These are phyloP conservation scores for Rhizodiscina lignyota DNA, from an alignment of 495 filamentous ascomycete genomes.

Conservation along the genomic window DNA sequence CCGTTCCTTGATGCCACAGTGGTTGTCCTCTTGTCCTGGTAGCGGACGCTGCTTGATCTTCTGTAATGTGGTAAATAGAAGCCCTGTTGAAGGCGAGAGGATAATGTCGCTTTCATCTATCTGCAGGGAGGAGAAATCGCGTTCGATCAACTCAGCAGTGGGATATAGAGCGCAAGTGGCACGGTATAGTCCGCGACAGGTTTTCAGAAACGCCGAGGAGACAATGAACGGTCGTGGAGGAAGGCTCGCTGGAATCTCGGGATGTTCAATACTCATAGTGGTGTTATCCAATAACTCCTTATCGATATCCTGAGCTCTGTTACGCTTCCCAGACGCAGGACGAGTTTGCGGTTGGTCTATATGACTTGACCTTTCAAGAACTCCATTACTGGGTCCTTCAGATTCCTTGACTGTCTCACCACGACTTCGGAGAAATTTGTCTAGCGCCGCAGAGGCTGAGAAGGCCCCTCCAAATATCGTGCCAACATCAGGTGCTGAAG, in stretches of 20 bases:
- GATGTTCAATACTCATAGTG: neutral
- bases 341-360: neutral
- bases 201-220: constrained; percentile 31
- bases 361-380: neutral
- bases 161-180: constrained; percentile 34
- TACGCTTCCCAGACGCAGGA: no score
- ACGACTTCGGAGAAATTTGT: constrained; percentile 13
- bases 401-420: constrained; percentile 5
- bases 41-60: constrained; percentile 55
- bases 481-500: neutral
- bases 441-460: constrained; percentile 14
- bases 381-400: neutral
- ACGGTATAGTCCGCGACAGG: constrained; percentile 25
- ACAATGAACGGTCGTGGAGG: constrained; percentile 28
- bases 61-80: constrained; percentile 56
- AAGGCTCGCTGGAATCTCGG: constrained; percentile 9
- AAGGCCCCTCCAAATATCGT: constrained; percentile 3
- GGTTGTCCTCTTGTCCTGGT: constrained; percentile 51
- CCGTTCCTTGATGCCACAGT: no score
- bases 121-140: constrained; percentile 30
- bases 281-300: no score
- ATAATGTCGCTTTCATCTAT: constrained; percentile 59
- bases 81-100: constrained; percentile 49
- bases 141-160: constrained; percentile 36
- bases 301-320: no score